These are phyloP conservation scores for Oropetium thomaeum DNA, from an alignment of 176 grass and related monocot genomes.

Conservation along the genomic window DNA sequence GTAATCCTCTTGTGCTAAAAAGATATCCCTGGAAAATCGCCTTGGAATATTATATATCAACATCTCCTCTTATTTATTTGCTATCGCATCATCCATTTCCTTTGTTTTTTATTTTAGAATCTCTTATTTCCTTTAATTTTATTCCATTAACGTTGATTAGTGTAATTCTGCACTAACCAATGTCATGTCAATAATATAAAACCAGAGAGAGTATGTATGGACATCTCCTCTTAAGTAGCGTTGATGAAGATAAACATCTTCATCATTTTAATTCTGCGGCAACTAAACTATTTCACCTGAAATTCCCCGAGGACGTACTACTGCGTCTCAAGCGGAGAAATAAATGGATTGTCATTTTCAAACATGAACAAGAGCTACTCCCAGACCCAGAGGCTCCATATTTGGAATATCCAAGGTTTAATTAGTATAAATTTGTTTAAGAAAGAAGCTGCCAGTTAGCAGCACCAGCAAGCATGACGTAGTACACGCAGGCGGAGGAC, in stretches of 20 bases:
- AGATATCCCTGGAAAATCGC: not conserved
- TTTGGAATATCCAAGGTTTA: conserved; percentile 31
- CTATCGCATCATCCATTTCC: conserved; percentile 10
- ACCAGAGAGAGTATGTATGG: too few species aligned
- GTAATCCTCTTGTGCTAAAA: conserved; percentile 24
- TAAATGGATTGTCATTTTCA: not conserved
- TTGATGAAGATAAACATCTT: too few species aligned
- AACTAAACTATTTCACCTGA: not conserved
- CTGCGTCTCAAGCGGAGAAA: not conserved
- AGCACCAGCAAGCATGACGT: conserved; percentile 1
- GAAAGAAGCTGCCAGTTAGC: not conserved
- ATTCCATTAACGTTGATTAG: too few species aligned
- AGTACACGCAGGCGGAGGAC: not conserved
- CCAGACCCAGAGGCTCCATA: not conserved
- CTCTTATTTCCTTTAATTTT: too few species aligned
- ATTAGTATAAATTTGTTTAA: not conserved
- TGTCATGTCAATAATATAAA: too few species aligned
- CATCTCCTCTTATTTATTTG: too few species aligned
- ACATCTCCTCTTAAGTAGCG: too few species aligned
- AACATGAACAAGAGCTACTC: not conserved
- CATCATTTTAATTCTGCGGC: too few species aligned
- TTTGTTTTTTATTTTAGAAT: not conserved
- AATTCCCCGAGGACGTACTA: not conserved
- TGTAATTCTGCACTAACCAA: too few species aligned
- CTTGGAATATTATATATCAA: conserved; percentile 20